A percentile compares a stretch with the other conserved stretches of the same genome.
phyloP scores from a whole-genome alignment of 768 basidiomycete species.

The Mycena crocata region DNA sequence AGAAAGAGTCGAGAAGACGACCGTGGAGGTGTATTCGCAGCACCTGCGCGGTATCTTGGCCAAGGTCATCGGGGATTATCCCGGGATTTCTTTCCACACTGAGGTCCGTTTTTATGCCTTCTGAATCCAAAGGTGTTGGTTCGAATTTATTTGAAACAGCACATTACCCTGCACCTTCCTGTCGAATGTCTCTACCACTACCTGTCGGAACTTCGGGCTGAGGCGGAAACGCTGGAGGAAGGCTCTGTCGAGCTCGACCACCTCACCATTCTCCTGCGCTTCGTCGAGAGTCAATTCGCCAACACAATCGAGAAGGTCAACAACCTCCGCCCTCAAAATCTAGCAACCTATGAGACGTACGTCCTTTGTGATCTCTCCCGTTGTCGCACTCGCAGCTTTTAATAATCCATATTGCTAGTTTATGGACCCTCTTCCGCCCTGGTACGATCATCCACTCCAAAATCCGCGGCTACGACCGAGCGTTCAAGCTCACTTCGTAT shows the following conservation, averaged over 20 bases:
- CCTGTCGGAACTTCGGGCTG: constrained; percentile 16
- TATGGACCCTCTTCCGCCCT: constrained; percentile 29
- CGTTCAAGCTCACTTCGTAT: constrained; percentile 21
- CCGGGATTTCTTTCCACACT: constrained; percentile 23
- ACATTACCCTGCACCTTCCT: constrained; percentile 19
- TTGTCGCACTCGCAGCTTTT: too few species aligned
- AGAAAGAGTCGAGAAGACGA: constrained; percentile 21
- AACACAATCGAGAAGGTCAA: constrained; percentile 26
- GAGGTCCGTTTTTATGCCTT: constrained; percentile 4
- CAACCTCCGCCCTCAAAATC: constrained; percentile 25
- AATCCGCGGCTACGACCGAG: constrained; percentile 28
- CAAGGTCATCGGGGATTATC: constrained; percentile 20
- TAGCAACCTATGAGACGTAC: constrained; percentile 24
- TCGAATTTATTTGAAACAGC: constrained; percentile 5
- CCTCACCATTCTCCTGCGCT: constrained; percentile 20
- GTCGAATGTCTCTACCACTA: constrained; percentile 25
- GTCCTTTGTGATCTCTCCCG: neutral
- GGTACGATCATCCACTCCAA: constrained; percentile 26
- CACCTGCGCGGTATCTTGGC: constrained; percentile 17
- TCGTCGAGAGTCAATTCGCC: constrained; percentile 25
- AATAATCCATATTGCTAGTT: neutral
- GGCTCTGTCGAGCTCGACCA: constrained; percentile 24
- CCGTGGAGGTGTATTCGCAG: constrained; percentile 27
- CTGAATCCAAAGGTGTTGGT: neutral
- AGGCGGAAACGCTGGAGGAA: constrained; percentile 17